phyloP scores from a whole-genome alignment of 2,329 filamentous ascomycete genomes.

The Onygenales sp. region DNA sequence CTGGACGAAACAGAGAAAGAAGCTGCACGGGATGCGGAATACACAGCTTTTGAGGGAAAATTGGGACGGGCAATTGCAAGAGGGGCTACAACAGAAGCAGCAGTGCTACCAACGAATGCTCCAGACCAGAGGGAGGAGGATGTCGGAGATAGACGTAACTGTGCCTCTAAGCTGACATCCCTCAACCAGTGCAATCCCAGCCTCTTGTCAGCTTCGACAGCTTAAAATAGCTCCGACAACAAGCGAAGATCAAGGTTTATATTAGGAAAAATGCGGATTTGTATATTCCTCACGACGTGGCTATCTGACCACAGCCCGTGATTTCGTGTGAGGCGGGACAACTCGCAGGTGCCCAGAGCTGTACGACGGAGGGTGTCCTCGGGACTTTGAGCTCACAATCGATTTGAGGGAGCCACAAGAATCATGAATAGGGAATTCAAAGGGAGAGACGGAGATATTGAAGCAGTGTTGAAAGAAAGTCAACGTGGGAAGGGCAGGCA shows the following conservation, averaged over 20 bases:
- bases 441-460: too few relatives aligned
- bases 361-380: neutral
- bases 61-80: neutral
- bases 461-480: too few relatives aligned
- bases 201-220: too few relatives aligned
- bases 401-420: neutral
- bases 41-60: neutral
- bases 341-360: neutral
- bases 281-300: neutral
- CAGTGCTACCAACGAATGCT: neutral
- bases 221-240: too few relatives aligned
- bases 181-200: too few relatives aligned
- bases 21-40: neutral
- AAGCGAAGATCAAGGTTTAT: too few relatives aligned
- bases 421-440: too few relatives aligned
- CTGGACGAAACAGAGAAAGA: neutral
- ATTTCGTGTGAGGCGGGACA: neutral
- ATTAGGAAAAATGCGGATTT: neutral
- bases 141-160: neutral
- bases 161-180: too few relatives aligned
- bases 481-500: too few relatives aligned
- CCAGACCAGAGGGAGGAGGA: neutral
- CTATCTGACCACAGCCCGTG: neutral
- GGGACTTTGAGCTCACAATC: neutral
- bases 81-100: neutral